Evolutionary conservation across 1,139 yeast genomes (phyloP).

Genomic region (Torulaspora pretoriensis): DNA sequence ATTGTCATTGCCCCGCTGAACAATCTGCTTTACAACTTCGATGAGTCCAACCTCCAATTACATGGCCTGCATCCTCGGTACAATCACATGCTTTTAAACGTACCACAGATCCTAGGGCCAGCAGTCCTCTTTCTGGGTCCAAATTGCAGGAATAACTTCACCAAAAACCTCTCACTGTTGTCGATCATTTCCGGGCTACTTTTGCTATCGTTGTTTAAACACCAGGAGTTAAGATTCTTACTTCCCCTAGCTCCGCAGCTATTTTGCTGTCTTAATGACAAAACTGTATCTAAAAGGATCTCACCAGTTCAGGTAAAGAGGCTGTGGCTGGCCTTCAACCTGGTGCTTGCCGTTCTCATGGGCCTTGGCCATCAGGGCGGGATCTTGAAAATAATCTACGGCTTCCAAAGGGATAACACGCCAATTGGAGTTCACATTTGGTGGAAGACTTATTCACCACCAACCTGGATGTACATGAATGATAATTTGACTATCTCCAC

Average conservation of each 20-base stretch:
- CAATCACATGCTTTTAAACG: slow-evolving; percentile 67
- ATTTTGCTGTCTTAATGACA: slow-evolving; percentile 41
- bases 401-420: slow-evolving; percentile 28
- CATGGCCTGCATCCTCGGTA: slow-evolving; percentile 85
- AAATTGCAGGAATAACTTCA: slow-evolving; percentile 22
- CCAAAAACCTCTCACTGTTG: slow-evolving; percentile 45
- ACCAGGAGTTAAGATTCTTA: slow-evolving; percentile 86
- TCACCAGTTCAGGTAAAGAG: neutral
- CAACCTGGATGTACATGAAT: slow-evolving; percentile 73
- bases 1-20: slow-evolving; percentile 69
- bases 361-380: slow-evolving; percentile 92
- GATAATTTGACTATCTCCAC: slow-evolving; percentile 29
- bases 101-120: slow-evolving; percentile 84
- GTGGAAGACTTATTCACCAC: slow-evolving; percentile 96
- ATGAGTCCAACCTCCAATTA: slow-evolving; percentile 51
- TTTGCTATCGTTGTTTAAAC: slow-evolving; percentile 69
- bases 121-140: slow-evolving; percentile 45
- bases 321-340: slow-evolving; percentile 65
- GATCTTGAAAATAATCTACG: slow-evolving; percentile 59
- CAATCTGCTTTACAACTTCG: slow-evolving; percentile 66
- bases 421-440: slow-evolving; percentile 51
- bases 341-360: slow-evolving; percentile 56
- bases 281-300: neutral
- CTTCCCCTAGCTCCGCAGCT: slow-evolving; percentile 72
- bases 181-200: slow-evolving; percentile 59